Percentiles rank a stretch among this genome's conserved stretches.
phyloP scores from a whole-genome alignment of 2,329 filamentous ascomycete genomes.

The Neoscytalidium dimidiatum region DNA sequence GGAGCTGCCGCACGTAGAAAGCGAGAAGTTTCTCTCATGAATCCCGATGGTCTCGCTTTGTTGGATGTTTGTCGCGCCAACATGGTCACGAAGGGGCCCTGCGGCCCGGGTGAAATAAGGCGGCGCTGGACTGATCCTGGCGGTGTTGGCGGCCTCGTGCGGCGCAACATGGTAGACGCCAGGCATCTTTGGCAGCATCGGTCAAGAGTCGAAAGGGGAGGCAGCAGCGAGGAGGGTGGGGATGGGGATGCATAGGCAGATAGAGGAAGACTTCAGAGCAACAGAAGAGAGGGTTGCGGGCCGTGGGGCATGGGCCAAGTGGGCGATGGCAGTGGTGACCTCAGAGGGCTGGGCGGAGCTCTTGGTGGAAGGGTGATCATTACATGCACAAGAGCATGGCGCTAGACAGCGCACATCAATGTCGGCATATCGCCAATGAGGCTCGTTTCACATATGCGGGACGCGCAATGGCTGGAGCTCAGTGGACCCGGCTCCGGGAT shows the following conservation, averaged over 20 bases:
- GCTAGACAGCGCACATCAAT: constrained; percentile 15
- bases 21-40: constrained; percentile 13
- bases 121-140: background rate
- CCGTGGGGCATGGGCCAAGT: background rate
- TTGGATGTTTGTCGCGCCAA: background rate
- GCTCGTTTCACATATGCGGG: constrained; percentile 11
- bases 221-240: background rate
- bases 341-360: background rate
- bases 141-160: background rate
- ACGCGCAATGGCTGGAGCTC: background rate
- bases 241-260: background rate
- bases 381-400: background rate
- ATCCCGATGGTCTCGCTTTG: background rate
- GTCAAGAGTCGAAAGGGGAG: background rate
- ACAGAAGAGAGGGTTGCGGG: background rate
- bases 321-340: background rate
- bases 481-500: constrained; percentile 1
- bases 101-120: too few relatives aligned
- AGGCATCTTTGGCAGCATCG: background rate
- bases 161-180: background rate
- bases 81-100: too few relatives aligned
- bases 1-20: background rate
- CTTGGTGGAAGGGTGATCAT: background rate
- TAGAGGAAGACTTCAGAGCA: too few relatives aligned
- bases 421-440: background rate